A percentile compares a stretch with the other conserved stretches of the same genome.
Conservation (phyloP, 164 flowering plant species). For the Liriodendron chinense region DNA sequence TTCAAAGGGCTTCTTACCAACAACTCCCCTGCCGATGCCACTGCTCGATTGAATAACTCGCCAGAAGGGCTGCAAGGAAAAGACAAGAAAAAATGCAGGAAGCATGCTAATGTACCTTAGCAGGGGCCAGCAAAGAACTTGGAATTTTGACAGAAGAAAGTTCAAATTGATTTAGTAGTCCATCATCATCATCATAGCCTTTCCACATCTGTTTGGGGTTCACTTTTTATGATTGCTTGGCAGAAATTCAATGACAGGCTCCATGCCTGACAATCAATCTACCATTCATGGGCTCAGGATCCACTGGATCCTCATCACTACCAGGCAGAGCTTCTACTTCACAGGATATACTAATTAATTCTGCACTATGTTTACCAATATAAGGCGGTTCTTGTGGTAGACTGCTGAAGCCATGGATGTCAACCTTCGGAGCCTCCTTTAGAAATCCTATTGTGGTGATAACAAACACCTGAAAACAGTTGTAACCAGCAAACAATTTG, state of each 20-base stretch:
- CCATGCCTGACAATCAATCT: background rate
- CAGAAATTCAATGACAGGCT: background rate
- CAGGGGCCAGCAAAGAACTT: background rate
- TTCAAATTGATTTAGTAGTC: background rate
- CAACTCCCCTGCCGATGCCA: constrained; percentile 81
- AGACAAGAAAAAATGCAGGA: background rate
- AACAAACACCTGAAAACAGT: constrained; percentile 47
- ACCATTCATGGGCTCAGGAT: background rate
- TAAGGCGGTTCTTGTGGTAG: constrained; percentile 90
- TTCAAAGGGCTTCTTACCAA: constrained; percentile 51
- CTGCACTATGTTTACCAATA: constrained; percentile 46
- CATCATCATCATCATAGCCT: background rate
- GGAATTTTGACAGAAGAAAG: background rate
- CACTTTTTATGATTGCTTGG: background rate
- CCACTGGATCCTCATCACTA: background rate
- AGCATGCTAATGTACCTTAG: background rate
- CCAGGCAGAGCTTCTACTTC: background rate
- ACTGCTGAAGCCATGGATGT: constrained; percentile 83
- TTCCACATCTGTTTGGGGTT: background rate
- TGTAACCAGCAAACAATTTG: background rate
- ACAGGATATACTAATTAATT: background rate
- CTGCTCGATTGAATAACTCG: constrained; percentile 31
- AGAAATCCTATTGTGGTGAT: constrained; percentile 83
- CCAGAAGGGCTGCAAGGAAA: constrained; percentile 78
- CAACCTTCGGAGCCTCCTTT: constrained; percentile 82